Base-by-base conservation (phyloP, 208 protist species). In the Leishmania tarentolae region DNA sequence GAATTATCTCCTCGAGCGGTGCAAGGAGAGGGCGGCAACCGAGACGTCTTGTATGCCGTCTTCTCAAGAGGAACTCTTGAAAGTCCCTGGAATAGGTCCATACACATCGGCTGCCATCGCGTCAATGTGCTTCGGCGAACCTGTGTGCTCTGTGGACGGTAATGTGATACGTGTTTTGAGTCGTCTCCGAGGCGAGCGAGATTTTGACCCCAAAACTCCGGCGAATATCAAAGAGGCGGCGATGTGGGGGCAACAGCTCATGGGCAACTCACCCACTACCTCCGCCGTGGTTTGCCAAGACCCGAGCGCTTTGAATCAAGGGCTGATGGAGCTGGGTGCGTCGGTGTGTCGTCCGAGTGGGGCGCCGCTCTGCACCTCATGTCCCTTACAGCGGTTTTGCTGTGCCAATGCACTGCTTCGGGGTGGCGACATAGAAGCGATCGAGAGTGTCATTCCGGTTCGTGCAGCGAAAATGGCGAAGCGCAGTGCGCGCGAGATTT, bases 21-120 rank as follows among this genome's bases (percentile, higher is more conserved):
- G 84, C 28, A 66, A 47, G 40, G 17, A 65, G 56, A 86, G 85
- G 69, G 74, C 56, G 19, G 42, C n/a, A 28, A 47, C 42, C 47
- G 37, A 42, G 42, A n/a, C 2, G 21, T 31, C 56, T 21, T 69
- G n/a, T 68, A 85, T 85, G 82, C 82, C 82, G 42, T 76, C 71
- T 0, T 78, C 77, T 24, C 82, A 85, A 69, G 61, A 75, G 52
- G 91, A 92, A 56, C 81, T 98, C 19, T 78, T 90, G 53, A 80
- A 93, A 61, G 83, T 99, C 24, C 95, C 95, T 17, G 97, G 98
- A 44, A 92, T 99, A 73, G 98, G 98, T 17, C 89, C 87, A 21
- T 99, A 99, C 87, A 99, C 97, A 2, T 96, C 98, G 28, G 98
- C 93, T 19, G 97, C 98, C 24, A 94, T 99, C 65, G 87, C 96